Percentiles rank a stretch among this genome's conserved stretches.
phyloP scores from a whole-genome alignment of 228 moss, liverwort and hornwort genomes.

The Sphagnum magellanicum region DNA sequence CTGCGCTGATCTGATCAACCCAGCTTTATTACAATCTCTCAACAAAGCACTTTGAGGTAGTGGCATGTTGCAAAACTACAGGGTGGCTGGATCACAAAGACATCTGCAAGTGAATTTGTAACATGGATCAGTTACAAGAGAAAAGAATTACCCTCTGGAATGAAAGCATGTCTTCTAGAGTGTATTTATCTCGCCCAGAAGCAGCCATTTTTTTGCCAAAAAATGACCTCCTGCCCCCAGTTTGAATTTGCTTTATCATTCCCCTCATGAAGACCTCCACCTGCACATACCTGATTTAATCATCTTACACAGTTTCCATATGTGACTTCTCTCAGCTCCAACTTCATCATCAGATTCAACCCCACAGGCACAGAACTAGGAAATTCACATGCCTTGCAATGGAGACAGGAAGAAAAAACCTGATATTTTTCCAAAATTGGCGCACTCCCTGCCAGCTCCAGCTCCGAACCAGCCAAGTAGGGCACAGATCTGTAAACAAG shows the following conservation, averaged over 20 bases:
- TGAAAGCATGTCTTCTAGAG: constrained; percentile 63
- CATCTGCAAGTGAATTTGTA: not conserved
- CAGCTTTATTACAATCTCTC: not conserved
- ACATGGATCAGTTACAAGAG: not conserved
- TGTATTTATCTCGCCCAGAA: constrained; percentile 48
- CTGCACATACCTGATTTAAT: constrained; percentile 11
- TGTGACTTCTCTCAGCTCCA: not conserved
- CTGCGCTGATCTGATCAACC: not conserved
- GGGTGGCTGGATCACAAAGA: not conserved
- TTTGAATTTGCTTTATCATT: constrained; percentile 55
- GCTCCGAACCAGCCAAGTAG: no score
- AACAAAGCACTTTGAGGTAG: not conserved
- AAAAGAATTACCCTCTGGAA: constrained; percentile 39
- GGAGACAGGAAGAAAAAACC: constrained; percentile 13
- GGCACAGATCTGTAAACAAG: no score
- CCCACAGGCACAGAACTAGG: not conserved
- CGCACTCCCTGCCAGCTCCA: constrained; percentile 52
- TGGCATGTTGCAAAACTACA: not conserved
- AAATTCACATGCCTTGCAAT: not conserved
- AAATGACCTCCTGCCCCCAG: constrained; percentile 50
- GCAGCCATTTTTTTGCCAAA: constrained; percentile 59
- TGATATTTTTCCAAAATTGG: constrained; percentile 58
- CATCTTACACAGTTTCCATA: not conserved
- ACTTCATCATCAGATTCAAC: not conserved
- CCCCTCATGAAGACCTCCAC: constrained; percentile 55